These are phyloP conservation scores for Dactylellina haptotyla DNA, from an alignment of 2,329 filamentous ascomycete species.

Conservation along the genomic window DNA sequence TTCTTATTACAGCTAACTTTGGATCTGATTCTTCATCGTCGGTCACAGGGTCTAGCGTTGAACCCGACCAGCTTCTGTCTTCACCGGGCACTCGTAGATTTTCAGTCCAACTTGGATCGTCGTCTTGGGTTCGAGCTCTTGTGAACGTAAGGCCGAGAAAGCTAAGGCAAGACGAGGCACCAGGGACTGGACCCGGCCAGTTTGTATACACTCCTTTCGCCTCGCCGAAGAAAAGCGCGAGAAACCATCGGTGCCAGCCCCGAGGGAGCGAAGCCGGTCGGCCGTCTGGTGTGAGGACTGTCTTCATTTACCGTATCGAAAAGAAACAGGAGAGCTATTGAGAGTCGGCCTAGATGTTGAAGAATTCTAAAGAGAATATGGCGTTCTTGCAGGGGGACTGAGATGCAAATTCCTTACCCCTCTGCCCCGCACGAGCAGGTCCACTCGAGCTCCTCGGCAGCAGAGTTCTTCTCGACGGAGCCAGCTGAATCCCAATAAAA, in stretches of 20 bases:
- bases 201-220: constrained; percentile 45
- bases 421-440: constrained; percentile 11
- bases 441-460: constrained; percentile 30
- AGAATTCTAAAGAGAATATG: constrained; percentile 9
- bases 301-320: constrained; percentile 34
- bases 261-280: constrained; percentile 45
- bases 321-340: constrained; percentile 9
- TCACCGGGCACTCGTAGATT: constrained; percentile 31
- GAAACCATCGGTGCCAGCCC: constrained; percentile 53
- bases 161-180: constrained; percentile 32
- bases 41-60: constrained; percentile 6
- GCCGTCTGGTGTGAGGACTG: constrained; percentile 20
- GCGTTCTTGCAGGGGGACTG: constrained; percentile 17
- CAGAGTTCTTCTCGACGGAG: constrained; percentile 23
- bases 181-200: constrained; percentile 50
- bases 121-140: constrained; percentile 24
- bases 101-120: constrained; percentile 5
- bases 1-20: constrained; percentile 26
- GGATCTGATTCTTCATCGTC: constrained; percentile 31
- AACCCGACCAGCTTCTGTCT: constrained; percentile 44
- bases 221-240: constrained; percentile 39
- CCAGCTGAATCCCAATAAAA: constrained; percentile 28
- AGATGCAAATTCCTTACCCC: constrained; percentile 22
- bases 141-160: constrained; percentile 46
- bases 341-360: neutral